Evolutionary conservation across 345 rosid genomes (phyloP), one percentile per base, ranked within the genome.

Genomic region (Moringa oleifera): DNA sequence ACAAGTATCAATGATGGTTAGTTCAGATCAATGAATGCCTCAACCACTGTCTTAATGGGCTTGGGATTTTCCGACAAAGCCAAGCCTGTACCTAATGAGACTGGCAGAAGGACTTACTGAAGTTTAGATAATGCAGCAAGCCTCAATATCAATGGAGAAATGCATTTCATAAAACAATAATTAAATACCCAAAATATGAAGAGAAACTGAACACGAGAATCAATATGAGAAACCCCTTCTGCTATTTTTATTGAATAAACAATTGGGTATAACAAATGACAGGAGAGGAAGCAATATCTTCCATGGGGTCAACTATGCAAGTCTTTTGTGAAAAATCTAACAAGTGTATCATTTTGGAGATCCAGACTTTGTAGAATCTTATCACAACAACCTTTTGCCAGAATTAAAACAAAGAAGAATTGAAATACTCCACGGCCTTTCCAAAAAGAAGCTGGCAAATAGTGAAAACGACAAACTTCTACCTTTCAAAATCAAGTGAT

Each of bases 401-500:
- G 45, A 61, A 56, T 46, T 11, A n/a, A 16, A 21, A 28, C 8
- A 58, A 63, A 54, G 45, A 54, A 61, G 25, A 49, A 37, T 47
- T 18, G n/a, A 67, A 62, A 50, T 59, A 59, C 64, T 71, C 62
- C 77, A 50, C n/a, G 2, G 54, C 9, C 23, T 57, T 20, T 55
- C 20, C 60, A 25, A 23, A n/a, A 21, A 61, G 25, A 23, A 25
- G 55, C 51, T 10, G 20, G 56, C 25, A 67, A 67, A 64, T 25
- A 57, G 49, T 18, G 23, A 58, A 51, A 64, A 52, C 10, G 37
- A 53, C 28, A 33, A 73, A 10, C 23, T 63, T 68, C 59, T 74
- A 68, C 46, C 73, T 56, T 50, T 70, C 73, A 64, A 20, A 20
- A 23, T 68, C 59, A 49, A 58, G 20, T 55, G 63, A 69, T 61